Base-by-base conservation (phyloP, 2,329 filamentous ascomycete genomes). In the Sporothrix euskadiensis region DNA sequence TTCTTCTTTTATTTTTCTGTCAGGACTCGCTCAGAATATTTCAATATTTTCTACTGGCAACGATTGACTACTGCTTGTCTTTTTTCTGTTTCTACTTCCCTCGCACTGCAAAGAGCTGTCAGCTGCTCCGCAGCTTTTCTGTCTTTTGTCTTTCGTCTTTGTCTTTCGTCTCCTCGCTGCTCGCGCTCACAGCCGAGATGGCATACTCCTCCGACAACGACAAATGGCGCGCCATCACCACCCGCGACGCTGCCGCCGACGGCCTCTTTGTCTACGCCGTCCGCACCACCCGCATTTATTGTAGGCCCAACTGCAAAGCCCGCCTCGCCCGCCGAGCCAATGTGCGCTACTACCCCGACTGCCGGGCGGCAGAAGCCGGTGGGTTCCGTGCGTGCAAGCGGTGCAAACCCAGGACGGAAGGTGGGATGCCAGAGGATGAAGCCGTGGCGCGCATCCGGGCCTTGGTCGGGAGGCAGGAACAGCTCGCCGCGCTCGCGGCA, bases 321-420 rank as follows among this genome's bases (percentile, higher is more conserved):
- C 85, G 89, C 0, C 84, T 90, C 14, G 88, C 89, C 1, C 85
- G 88, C 1, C 85, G 88, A 63, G 85, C 87, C 69, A 91, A 91
- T 69, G 84, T 90, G 3, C 79, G 80, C 1, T 91, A 90, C 80
- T 89, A 84, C 79, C 78, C 83, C 19, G 83, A 81, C 0, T 77
- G 82, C 0, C 74, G 78, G 0, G 82, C 85, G 41, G 89, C 89
- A 1, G 80, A 81, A 57, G 75, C 76, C 0, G 84, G 80, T 6
- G 85, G 88, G 1, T 90, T 84, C 77, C 82, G 88, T 32, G 81
- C 88, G 0, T 90, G 88, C 80, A 89, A 88, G 79, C 82, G 88
- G 19, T 90, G 88, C 79, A 83, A 83, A 74, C 88, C 84, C 71
- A 79, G 81, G 26, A 74, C 71, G 7, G 77, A 77, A 71, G 82